A percentile compares a stretch with the other conserved stretches of the same genome.
Evolutionary conservation across 1,139 yeast genomes (phyloP).

Genomic region (Blastobotrys proliferans): DNA sequence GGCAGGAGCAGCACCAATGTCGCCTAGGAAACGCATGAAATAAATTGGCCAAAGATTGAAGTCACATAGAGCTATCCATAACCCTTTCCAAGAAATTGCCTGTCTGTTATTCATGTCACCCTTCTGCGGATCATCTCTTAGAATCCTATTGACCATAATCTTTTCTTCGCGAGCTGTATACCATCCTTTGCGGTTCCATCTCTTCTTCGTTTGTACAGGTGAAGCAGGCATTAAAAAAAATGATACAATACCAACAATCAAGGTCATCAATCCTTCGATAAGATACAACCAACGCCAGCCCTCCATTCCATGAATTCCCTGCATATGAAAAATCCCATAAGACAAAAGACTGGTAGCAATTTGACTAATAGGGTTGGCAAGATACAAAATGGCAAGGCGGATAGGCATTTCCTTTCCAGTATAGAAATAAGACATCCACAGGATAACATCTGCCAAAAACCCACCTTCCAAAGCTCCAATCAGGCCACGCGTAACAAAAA

Average conservation of each 20-base stretch:
- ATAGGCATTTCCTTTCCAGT: slow-evolving; percentile 46
- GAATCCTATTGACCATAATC: slow-evolving; percentile 54
- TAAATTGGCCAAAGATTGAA: slow-evolving; percentile 60
- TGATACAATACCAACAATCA: slow-evolving; percentile 46
- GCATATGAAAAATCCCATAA: slow-evolving; percentile 42
- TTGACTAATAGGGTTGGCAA: slow-evolving; percentile 25
- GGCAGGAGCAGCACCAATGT: slow-evolving; percentile 41
- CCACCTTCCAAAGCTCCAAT: slow-evolving; percentile 52
- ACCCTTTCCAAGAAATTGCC: slow-evolving; percentile 42
- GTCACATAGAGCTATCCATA: slow-evolving; percentile 44
- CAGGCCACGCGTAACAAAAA: slow-evolving; percentile 42
- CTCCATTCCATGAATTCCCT: slow-evolving; percentile 36
- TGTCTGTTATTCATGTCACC: slow-evolving; percentile 67
- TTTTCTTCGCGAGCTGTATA: slow-evolving; percentile 54
- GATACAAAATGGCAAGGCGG: slow-evolving; percentile 47
- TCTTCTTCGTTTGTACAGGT: slow-evolving; percentile 47
- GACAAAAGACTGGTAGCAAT: slow-evolving; percentile 40
- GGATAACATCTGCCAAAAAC: slow-evolving; percentile 49
- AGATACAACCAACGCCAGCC: slow-evolving; percentile 62
- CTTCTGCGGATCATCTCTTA: slow-evolving; percentile 63
- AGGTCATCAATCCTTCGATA: slow-evolving; percentile 50
- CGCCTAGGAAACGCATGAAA: slow-evolving; percentile 45
- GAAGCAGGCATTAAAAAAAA: slow-evolving; percentile 55
- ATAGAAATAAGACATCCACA: slow-evolving; percentile 53
- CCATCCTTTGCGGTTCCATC: slow-evolving; percentile 54